Base-by-base conservation (phyloP, 345 rosid genomes). In the Turnera subulata region DNA sequence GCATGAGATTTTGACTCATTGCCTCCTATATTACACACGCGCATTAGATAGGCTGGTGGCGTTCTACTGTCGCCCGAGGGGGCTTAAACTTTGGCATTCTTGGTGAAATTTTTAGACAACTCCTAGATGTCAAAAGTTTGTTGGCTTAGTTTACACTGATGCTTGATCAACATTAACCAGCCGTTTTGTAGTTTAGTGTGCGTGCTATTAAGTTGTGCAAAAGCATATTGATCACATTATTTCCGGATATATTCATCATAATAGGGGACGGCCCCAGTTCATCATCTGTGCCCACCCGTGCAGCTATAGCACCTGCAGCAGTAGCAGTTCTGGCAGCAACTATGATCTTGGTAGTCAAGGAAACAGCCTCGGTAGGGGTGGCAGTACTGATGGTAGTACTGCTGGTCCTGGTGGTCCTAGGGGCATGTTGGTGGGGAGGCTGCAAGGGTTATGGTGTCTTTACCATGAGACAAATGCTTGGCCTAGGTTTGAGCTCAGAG, bases 221-320 rank as follows among this genome's bases (percentile, higher is more conserved):
- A 19, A 17, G 39, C 22, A 46, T 71, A 50, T 64, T 61, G 55
- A 65, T 63, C 58, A 25, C 44, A 62, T 61, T 61, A 55, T 67
- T 62, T 79, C 80, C 70, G 79, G 73, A 80, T 84, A 76, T 86
- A 29, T 78, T 74, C 80, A 82, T 81, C 79, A 65, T 86, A 79
- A 80, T 89, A 89, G 97, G 98, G 81, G 82, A 67, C 69, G 77
- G 78, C 82, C 88, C 89, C 84, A 83, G 80, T 68, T 79, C 91
- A 82, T 85, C 88, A 56, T 83, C 62, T 63, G 65, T 83, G 77
- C 79, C 84, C 80, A 80, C 85, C 84, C 91, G 80, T 81, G 84
- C 72, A 81, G 94, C 81, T 73, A 57, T 86, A 73, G 89, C 75
- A 51, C 79, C 86, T 57, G 84, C 67, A 61, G 85, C 84, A 59